A percentile compares a stretch with the other conserved stretches of the same genome.
These are phyloP conservation scores for Axilococcus clingmanii DNA, from an alignment of 139 green algal genomes.

Conservation along the genomic window DNA sequence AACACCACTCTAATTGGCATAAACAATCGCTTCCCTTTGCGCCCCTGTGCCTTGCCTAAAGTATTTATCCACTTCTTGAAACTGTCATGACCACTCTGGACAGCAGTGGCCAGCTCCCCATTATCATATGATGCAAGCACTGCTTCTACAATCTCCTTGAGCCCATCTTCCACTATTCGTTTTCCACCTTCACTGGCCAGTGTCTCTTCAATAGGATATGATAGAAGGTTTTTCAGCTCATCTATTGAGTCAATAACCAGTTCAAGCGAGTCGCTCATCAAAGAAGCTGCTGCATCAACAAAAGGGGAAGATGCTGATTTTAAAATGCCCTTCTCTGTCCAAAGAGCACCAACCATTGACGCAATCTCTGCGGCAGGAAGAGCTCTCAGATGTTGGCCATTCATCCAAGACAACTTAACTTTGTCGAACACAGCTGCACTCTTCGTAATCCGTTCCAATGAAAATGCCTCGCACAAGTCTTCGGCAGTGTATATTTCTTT, in stretches of 20 bases:
- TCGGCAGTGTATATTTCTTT: constrained; percentile 80
- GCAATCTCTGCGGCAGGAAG: constrained; percentile 46
- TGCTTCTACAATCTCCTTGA: constrained; percentile 58
- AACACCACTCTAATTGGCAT: constrained; percentile 92
- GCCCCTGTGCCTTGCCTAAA: constrained; percentile 85
- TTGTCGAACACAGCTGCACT: constrained; percentile 91
- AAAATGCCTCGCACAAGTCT: constrained; percentile 57
- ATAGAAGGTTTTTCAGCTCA: constrained; percentile 57
- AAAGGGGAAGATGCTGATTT: constrained; percentile 43
- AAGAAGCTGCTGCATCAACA: constrained; percentile 26
- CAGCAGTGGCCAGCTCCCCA: constrained; percentile 64
- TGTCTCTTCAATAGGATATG: constrained; percentile 83
- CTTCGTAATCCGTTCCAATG: constrained; percentile 92
- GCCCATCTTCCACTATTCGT: constrained; percentile 55
- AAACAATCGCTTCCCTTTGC: constrained; percentile 97
- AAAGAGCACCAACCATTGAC: constrained; percentile 25
- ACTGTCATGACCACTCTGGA: constrained; percentile 46
- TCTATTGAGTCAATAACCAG: constrained; percentile 39
- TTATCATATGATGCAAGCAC: constrained; percentile 64
- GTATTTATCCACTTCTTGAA: constrained; percentile 86
- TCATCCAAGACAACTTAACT: constrained; percentile 81
- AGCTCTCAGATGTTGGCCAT: constrained; percentile 76
- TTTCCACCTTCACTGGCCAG: constrained; percentile 41
- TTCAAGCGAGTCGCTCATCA: constrained; percentile 48
- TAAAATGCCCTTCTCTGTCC: constrained; percentile 52